Evolutionary conservation across 257 asterid genomes (phyloP).

Genomic region (Solanum pinnatisectum): DNA sequence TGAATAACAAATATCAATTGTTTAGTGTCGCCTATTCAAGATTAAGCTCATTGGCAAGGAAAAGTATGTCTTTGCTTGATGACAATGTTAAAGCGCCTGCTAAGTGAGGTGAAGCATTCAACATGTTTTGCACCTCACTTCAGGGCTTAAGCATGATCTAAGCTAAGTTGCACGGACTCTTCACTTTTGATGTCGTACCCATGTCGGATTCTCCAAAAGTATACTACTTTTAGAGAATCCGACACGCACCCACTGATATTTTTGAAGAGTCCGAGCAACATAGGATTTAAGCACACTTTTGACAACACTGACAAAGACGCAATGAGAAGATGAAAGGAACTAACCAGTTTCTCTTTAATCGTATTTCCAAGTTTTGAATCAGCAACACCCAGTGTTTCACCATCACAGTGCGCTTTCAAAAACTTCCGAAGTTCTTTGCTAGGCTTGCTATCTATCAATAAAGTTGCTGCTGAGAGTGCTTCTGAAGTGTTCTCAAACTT

Average conservation of each 20-base stretch:
- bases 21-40: background rate
- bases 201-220: no score
- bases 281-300: background rate
- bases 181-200: no score
- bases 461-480: slow-evolving; percentile 67
- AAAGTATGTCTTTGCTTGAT: background rate
- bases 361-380: slow-evolving; percentile 77
- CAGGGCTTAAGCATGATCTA: background rate
- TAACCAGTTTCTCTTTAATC: slow-evolving; percentile 79
- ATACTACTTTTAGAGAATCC: no score
- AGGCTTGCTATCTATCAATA: slow-evolving; percentile 57
- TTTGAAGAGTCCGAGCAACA: no score
- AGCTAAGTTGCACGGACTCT: no score
- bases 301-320: background rate
- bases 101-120: background rate
- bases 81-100: background rate
- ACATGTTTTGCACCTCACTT: background rate
- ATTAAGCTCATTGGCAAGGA: background rate
- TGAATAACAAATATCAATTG: background rate
- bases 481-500: slow-evolving; percentile 74
- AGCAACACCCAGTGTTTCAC: slow-evolving; percentile 56
- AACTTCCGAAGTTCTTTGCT: slow-evolving; percentile 73
- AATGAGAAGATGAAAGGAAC: background rate
- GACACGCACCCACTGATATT: no score
- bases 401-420: slow-evolving; percentile 60